Conservation (phyloP, 805 yeast species). For the Yarrowia divulgata region DNA sequence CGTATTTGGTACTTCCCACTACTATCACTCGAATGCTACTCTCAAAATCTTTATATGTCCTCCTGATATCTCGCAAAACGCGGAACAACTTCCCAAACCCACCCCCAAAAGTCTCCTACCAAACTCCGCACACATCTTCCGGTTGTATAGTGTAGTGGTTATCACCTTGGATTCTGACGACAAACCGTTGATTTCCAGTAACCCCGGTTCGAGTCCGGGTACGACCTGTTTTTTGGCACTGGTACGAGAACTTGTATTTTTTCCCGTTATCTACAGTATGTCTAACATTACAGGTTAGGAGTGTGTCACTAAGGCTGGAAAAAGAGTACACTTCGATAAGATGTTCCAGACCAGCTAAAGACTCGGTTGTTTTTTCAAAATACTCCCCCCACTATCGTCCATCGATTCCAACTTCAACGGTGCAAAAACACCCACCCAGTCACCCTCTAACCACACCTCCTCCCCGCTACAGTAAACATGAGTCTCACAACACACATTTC, state of each 20-base stretch:
- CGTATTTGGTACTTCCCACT: too few species aligned
- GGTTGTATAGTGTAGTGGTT: conserved; percentile 37
- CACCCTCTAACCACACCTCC: not conserved
- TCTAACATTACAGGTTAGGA: not conserved
- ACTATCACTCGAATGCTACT: not conserved
- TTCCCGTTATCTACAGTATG: too few species aligned
- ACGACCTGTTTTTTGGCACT: conserved; percentile 16
- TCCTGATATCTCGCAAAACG: not conserved
- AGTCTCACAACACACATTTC: conserved; percentile 3
- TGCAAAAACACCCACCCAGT: not conserved
- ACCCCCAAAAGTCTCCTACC: conserved; percentile 8
- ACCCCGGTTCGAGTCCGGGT: conserved; percentile 38
- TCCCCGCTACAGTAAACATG: not conserved
- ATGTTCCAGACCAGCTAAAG: not conserved
- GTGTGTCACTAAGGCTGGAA: not conserved
- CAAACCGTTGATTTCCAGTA: conserved; percentile 1
- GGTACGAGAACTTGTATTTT: too few species aligned
- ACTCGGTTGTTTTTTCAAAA: not conserved
- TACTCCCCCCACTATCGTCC: not conserved
- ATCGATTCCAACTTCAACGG: not conserved
- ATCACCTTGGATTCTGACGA: conserved; percentile 35
- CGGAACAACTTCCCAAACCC: not conserved
- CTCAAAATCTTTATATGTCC: too few species aligned
- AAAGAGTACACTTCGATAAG: too few species aligned
- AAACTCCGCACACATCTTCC: too few species aligned